phyloP scores from a whole-genome alignment of 2,329 filamentous ascomycete genomes.

The Fusarium virguliforme region DNA sequence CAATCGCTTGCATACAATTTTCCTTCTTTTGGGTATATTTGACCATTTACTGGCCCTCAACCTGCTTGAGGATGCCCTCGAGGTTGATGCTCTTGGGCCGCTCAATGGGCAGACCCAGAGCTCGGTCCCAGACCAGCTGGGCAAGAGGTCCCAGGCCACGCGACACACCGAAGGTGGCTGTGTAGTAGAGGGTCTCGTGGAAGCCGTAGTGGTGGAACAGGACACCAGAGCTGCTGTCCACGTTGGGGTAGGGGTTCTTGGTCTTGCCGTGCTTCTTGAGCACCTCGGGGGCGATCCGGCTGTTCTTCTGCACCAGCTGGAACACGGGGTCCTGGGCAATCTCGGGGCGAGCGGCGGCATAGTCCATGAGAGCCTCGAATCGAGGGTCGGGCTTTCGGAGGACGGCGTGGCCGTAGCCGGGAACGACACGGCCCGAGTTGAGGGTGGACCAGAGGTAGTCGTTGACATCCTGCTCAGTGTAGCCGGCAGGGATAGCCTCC shows the following conservation, averaged over 20 bases:
- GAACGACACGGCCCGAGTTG: constrained; percentile 93
- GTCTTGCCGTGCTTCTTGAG: constrained; percentile 97
- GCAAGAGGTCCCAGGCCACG: constrained; percentile 88
- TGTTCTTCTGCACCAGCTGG: constrained; percentile 94
- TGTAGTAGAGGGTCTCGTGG: constrained; percentile 97
- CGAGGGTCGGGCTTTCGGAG: constrained; percentile 97
- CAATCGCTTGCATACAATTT: constrained; percentile 28
- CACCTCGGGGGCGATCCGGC: constrained; percentile 89
- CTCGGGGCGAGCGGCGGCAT: constrained; percentile 86
- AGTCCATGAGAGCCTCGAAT: constrained; percentile 97
- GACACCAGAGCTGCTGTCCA: constrained; percentile 93
- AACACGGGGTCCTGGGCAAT: constrained; percentile 92
- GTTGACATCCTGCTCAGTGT: constrained; percentile 86
- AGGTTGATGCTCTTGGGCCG: constrained; percentile 98
- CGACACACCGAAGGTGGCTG: constrained; percentile 79
- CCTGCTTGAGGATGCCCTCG: constrained; percentile 83
- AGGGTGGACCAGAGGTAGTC: constrained; percentile 94
- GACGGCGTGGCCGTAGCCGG: constrained; percentile 95
- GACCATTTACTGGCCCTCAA: constrained; percentile 61
- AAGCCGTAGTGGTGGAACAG: constrained; percentile 99
- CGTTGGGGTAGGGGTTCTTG: constrained; percentile 98
- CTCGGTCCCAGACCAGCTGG: constrained; percentile 96
- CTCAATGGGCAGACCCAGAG: constrained; percentile 95
- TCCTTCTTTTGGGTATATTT: constrained; percentile 40
- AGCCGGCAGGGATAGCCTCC: constrained; percentile 83